Percentiles rank a stretch among this genome's conserved stretches.
phyloP scores from a whole-genome alignment of 805 yeast genomes.

The Yarrowia sp. region DNA sequence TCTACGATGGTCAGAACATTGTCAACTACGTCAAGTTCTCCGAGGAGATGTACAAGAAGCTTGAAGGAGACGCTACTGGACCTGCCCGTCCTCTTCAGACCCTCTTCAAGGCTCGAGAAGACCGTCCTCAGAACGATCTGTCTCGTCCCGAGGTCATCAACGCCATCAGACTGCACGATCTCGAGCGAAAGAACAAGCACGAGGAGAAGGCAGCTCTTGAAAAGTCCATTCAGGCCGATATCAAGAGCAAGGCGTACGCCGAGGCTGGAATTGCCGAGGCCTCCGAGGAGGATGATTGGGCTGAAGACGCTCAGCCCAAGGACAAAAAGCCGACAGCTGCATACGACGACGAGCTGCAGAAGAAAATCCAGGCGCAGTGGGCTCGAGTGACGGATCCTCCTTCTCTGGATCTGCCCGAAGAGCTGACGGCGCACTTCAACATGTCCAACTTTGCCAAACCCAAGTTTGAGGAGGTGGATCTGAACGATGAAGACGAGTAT shows the following conservation, averaged over 20 bases:
- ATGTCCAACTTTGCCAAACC: not conserved
- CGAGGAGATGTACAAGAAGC: constrained; percentile 24
- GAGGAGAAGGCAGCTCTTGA: constrained; percentile 12
- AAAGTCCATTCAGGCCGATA: not conserved
- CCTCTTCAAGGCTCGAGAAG: constrained; percentile 17
- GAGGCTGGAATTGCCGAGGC: not conserved
- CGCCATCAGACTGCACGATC: constrained; percentile 11
- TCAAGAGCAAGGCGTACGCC: not conserved
- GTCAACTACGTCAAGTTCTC: constrained; percentile 21
- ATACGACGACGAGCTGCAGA: not conserved
- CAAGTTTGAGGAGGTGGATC: constrained; percentile 13
- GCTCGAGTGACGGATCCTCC: constrained; percentile 21
- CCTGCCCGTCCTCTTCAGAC: constrained; percentile 18
- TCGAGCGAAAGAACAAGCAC: not conserved
- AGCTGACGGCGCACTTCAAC: not conserved
- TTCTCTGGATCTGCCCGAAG: not conserved
- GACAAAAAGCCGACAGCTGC: not conserved
- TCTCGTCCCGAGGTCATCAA: constrained; percentile 12
- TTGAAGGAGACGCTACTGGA: not conserved
- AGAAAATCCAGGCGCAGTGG: constrained; percentile 21
- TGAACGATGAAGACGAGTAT: constrained; percentile 20
- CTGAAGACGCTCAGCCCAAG: not conserved
- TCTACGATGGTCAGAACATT: constrained; percentile 26
- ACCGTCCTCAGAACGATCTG: not conserved
- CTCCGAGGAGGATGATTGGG: constrained; percentile 7